Base-by-base conservation (phyloP, 2,329 filamentous ascomycete species). In the Magnaporthales sp. region DNA sequence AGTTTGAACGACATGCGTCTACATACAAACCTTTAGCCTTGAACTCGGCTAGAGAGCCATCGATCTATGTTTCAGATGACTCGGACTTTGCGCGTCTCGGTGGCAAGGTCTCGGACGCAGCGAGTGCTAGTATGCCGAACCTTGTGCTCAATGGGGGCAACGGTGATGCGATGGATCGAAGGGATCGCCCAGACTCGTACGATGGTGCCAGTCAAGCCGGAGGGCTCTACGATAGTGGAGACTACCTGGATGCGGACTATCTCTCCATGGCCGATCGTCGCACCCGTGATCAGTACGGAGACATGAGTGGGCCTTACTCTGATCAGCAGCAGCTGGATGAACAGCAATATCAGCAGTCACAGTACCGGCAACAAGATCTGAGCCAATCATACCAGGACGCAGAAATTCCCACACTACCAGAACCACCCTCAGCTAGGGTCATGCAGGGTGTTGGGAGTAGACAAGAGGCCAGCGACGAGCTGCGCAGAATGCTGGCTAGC, bases 1-100 rank as follows among this genome's bases (percentile, higher is more conserved):
- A 88, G 66, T 78, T 89, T 3, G 87, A 89, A 73, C 82, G 83
- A n/a, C 86, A 88, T 70, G 79, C 84, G 1, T 87, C 85, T 1
- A 75, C 87, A 1, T 86, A 86, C 68, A 46, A 58, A 26, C 54
- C 54, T 22, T 58, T 58, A 24, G 10, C 54, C n/a, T 3, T 58
- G 54, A 58, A 26, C 22, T 58, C 76, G 0, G 79, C 77, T 64
- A 79, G 85, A 46, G 84, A 86, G 69, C 84, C 84, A 0, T 86
- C 84, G 3, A 86, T 88, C 62, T 88, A 88, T 71, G 82, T 88
- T 10, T 84, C 84, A 0, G 86, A 88, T 68, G 84, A 86, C 68
- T 84, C 82, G 8, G 80, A 83, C 29, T 83, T 80, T 68, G 78
- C 81, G 3, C 73, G 73, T n/a, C 69, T 79, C 8, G 72, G 70